A percentile compares a stretch with the other conserved stretches of the same genome.
Evolutionary conservation across 1,284 basidiomycete genomes (phyloP).

Genomic region (Apiotrichum domesticum): DNA sequence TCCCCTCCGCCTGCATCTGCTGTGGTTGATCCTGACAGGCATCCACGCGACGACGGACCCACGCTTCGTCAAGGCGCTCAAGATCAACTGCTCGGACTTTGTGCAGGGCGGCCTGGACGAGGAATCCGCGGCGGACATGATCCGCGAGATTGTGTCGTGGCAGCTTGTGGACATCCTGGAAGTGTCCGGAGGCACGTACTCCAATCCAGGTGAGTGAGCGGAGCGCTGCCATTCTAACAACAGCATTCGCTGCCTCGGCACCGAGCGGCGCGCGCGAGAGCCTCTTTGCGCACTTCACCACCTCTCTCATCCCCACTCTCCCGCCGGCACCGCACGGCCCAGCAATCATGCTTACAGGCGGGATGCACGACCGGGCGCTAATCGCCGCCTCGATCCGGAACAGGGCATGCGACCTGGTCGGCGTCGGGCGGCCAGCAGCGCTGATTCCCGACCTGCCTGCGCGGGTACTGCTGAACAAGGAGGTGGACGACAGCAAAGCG

Average conservation of each 20-base stretch:
- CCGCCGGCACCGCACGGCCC: constrained; percentile 33
- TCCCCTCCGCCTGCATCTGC: constrained; percentile 53
- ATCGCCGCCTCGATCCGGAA: constrained; percentile 29
- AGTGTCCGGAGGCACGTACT: constrained; percentile 43
- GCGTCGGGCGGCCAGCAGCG: constrained; percentile 39
- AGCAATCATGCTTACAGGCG: constrained; percentile 41
- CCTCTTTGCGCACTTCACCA: constrained; percentile 40
- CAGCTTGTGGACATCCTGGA: constrained; percentile 49
- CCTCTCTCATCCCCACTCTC: constrained; percentile 29
- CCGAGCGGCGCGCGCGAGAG: constrained; percentile 26
- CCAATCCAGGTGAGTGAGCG: constrained; percentile 24
- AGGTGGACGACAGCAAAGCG: constrained; percentile 19
- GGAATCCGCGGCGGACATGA: constrained; percentile 27
- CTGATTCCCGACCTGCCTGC: constrained; percentile 29
- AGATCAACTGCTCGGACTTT: constrained; percentile 84
- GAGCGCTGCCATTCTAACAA: constrained; percentile 4
- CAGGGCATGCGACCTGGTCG: constrained; percentile 36
- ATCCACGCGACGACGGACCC: constrained; percentile 58
- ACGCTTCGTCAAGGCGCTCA: constrained; percentile 72
- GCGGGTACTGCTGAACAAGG: constrained; percentile 28
- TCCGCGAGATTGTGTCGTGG: constrained; percentile 48
- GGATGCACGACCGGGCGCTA: constrained; percentile 32
- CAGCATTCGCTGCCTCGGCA: constrained; percentile 10
- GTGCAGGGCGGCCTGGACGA: constrained; percentile 50
- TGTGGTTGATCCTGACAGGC: constrained; percentile 59